Evolutionary conservation across 352 stramenopile species (phyloP), one percentile per base, ranked within the genome.

Genomic region (Phytopythium delawarense): DNA sequence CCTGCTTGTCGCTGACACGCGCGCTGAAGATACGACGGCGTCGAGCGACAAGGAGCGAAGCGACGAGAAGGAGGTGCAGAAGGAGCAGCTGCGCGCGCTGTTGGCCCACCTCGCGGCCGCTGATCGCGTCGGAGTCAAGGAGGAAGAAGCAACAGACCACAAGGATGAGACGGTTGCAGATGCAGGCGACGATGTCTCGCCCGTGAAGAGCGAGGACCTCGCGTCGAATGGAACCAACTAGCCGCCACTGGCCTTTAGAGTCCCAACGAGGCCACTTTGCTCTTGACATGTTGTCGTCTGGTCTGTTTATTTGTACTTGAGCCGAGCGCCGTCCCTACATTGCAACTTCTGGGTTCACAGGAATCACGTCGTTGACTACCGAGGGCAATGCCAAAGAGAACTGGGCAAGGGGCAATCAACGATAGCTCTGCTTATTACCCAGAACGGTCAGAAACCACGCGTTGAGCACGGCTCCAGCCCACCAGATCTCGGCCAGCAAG

Each of bases 1-100:
- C n/a, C 66, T 84, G n/a, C 66, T 93, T 1, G 25, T 66, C 16
- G 56, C 63, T 0, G 71, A 82, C 44, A 64, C 70, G 25, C 44
- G 21, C 28, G 55, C 53, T 0, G 50, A 62, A 1, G 42, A 18
- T n/a, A 46, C 68, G 4, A 37, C 61, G 21, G n/a, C 37, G 4
- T 51, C 61, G 2, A 74, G 73, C 2, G 62, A 69, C 18, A 52
- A 64, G 7, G 64, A 58, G 2, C 71, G 72, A 4, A 48, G 65
- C 12, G 63, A 72, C 48, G 70, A 72, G 0, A 75, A 75, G 20
- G 58, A 75, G 34, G 25, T 57, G 3, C 72, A 88, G 40, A 80
- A 75, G 28, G 44, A 57, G n/a, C 66, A 77, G 11, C 65, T 89
- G 34, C 56, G 62, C 11, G 45, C 62, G 12, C 61, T 89, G 23